Evolutionary conservation across 176 grass and related monocot genomes (phyloP).

Genomic region (Oryza brachyantha): DNA sequence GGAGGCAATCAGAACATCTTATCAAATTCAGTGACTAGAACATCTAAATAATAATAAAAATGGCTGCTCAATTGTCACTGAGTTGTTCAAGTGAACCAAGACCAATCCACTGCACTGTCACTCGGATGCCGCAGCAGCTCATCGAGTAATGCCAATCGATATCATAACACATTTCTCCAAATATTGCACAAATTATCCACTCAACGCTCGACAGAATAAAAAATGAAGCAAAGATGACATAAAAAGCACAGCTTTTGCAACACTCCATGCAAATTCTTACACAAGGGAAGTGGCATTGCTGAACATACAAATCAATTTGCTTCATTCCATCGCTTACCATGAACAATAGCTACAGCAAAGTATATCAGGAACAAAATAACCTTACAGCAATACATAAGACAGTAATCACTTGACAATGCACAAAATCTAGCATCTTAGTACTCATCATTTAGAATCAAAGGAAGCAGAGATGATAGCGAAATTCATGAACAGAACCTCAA

Average conservation of each 20-base stretch:
- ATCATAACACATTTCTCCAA: background rate
- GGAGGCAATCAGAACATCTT: background rate
- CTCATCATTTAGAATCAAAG: background rate
- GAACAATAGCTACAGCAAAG: background rate
- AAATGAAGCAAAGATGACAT: background rate
- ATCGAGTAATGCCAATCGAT: conserved; percentile 9
- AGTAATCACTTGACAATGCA: background rate
- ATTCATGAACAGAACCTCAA: background rate
- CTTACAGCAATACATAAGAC: background rate
- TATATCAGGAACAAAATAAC: background rate
- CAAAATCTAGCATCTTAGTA: background rate
- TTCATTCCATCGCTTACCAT: background rate
- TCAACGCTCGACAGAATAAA: background rate
- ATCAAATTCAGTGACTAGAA: background rate
- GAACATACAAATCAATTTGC: background rate
- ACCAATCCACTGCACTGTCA: background rate
- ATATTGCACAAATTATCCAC: background rate
- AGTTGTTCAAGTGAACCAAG: background rate
- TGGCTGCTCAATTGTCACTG: background rate
- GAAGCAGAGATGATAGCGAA: background rate
- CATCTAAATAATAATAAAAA: background rate
- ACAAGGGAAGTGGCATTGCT: background rate
- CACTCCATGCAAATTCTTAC: background rate
- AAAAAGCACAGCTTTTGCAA: background rate
- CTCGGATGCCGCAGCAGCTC: too few species aligned